Percentiles rank a stretch among this genome's conserved stretches.
phyloP scores from a whole-genome alignment of 2,329 filamentous ascomycete species.

The Nigrograna mackinnonii region DNA sequence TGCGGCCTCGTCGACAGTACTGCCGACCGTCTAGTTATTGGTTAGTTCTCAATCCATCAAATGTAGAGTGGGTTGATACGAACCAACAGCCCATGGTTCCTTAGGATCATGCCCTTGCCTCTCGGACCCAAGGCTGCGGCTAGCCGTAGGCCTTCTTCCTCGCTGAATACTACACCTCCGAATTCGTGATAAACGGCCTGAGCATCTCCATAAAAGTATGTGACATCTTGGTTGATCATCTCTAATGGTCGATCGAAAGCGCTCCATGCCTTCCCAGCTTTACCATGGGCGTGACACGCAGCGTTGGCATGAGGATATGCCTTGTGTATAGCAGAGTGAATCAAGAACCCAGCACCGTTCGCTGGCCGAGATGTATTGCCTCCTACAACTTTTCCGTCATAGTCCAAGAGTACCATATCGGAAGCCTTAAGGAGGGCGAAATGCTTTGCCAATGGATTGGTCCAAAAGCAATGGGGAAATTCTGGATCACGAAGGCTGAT shows the following conservation, averaged over 20 bases:
- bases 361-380: conserved; percentile 63
- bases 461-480: conserved; percentile 66
- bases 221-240: conserved; percentile 72
- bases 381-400: conserved; percentile 65
- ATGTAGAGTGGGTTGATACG: neutral
- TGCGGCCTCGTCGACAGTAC: conserved; percentile 74
- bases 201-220: conserved; percentile 64
- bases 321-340: conserved; percentile 71
- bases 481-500: conserved; percentile 71
- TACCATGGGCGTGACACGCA: conserved; percentile 71
- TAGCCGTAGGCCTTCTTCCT: conserved; percentile 67
- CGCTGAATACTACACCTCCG: conserved; percentile 64
- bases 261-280: conserved; percentile 69
- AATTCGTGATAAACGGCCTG: conserved; percentile 69
- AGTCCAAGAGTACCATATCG: conserved; percentile 70
- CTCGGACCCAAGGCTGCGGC: conserved; percentile 65
- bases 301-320: conserved; percentile 67
- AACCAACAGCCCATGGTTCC: conserved; percentile 70
- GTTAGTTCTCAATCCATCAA: neutral
- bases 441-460: conserved; percentile 67
- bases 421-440: conserved; percentile 67
- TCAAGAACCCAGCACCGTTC: conserved; percentile 71
- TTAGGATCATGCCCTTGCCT: conserved; percentile 66
- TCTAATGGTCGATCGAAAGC: conserved; percentile 67
- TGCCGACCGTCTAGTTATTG: conserved; percentile 61